These are phyloP conservation scores for Clitopilus passeckerianus DNA, from an alignment of 768 basidiomycete genomes.

Conservation along the genomic window DNA sequence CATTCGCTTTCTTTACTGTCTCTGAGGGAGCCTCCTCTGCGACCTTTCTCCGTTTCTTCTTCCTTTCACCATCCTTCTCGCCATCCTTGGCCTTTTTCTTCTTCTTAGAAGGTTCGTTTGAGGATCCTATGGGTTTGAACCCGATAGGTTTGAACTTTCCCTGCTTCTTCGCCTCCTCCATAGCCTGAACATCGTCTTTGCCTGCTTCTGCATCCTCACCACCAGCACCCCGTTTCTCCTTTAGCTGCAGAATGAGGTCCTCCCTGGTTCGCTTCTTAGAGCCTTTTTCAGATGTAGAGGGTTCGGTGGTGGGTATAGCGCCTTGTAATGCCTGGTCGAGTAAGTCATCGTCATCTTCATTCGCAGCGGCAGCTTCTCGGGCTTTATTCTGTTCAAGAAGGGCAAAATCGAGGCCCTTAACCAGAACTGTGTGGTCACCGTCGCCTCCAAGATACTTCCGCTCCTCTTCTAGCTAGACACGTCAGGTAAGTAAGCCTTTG, in stretches of 20 bases:
- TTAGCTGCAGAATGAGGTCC: conserved; percentile 70
- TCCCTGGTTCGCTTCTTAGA: conserved; percentile 73
- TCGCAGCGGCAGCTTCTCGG: conserved; percentile 40
- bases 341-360: conserved; percentile 68
- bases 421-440: conserved; percentile 77
- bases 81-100: conserved; percentile 48
- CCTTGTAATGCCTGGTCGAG: conserved; percentile 73
- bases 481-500: conserved; percentile 1
- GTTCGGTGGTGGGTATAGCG: conserved; percentile 21
- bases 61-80: conserved; percentile 38
- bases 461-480: conserved; percentile 62
- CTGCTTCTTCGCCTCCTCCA: conserved; percentile 42
- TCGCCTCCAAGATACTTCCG: conserved; percentile 82
- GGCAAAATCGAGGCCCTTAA: conserved; percentile 87
- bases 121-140: conserved; percentile 55
- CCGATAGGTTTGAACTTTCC: conserved; percentile 58
- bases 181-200: conserved; percentile 22
- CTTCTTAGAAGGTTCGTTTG: conserved; percentile 30
- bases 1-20: conserved; percentile 16
- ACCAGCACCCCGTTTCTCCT: conserved; percentile 48
- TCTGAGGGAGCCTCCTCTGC: conserved; percentile 19
- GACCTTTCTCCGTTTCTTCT: conserved; percentile 57
- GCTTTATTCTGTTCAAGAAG: conserved; percentile 83
- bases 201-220: conserved; percentile 18
- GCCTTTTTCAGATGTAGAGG: conserved; percentile 16